Conservation (phyloP, 345 rosid species). For the Rhodamnia argentea region DNA sequence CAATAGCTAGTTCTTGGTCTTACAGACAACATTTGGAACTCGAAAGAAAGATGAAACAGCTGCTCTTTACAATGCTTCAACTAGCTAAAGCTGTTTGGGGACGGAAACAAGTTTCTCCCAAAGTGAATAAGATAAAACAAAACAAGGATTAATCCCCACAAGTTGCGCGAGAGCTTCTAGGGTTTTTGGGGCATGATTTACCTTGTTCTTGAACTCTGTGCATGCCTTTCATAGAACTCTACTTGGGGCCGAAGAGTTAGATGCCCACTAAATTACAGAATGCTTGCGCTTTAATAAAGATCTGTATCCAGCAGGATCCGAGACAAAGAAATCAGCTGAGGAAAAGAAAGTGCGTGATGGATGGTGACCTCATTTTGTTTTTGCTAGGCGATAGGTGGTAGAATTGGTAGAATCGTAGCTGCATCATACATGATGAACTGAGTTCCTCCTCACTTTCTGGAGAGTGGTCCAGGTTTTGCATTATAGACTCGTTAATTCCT, state of each 20-base stretch:
- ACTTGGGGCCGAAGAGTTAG: neutral
- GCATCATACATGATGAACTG: neutral
- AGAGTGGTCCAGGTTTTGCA: neutral
- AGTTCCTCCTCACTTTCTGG: neutral
- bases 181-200: neutral
- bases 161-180: neutral
- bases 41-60: neutral
- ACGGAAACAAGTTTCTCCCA: neutral
- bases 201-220: neutral
- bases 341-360: neutral
- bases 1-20: neutral
- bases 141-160: neutral
- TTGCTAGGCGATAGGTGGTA: neutral
- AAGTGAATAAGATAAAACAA: neutral
- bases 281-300: neutral
- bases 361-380: neutral
- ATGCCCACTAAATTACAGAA: neutral
- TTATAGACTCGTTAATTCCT: neutral
- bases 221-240: neutral
- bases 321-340: neutral
- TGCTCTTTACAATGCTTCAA: neutral
- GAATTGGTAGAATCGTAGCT: neutral
- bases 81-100: neutral
- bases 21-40: neutral
- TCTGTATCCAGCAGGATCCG: neutral